A percentile compares a stretch with the other conserved stretches of the same genome.
These are phyloP conservation scores for Diversispora epigaea DNA, from an alignment of 192 early-diverging fungal genomes.

Conservation along the genomic window DNA sequence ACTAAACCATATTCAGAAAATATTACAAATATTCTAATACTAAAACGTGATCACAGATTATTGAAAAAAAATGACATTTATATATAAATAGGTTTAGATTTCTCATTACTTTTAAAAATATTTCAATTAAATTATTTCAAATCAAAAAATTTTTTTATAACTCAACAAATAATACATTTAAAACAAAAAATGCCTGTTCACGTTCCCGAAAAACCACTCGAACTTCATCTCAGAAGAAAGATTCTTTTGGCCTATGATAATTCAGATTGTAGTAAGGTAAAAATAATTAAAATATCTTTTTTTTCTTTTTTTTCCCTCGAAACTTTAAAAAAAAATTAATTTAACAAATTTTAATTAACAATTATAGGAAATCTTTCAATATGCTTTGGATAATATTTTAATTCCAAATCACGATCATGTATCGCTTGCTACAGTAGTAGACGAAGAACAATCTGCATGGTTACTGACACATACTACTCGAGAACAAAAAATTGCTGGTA, in stretches of 20 bases:
- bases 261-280: slow-evolving; percentile 23
- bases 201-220: slow-evolving; percentile 15
- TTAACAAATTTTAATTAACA: not conserved
- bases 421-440: slow-evolving; percentile 2
- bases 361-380: slow-evolving; percentile 3
- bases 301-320: too few relatives aligned
- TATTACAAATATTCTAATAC: too few relatives aligned
- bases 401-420: slow-evolving; percentile 15
- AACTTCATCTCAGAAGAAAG: slow-evolving; percentile 16
- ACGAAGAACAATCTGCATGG: slow-evolving; percentile 23
- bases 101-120: too few relatives aligned
- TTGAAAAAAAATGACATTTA: too few relatives aligned
- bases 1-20: too few relatives aligned
- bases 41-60: too few relatives aligned
- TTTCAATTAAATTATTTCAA: too few relatives aligned
- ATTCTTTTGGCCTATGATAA: slow-evolving; percentile 21
- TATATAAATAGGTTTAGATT: too few relatives aligned
- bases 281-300: too few relatives aligned
- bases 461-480: slow-evolving; percentile 8
- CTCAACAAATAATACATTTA: too few relatives aligned
- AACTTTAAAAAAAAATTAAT: not conserved
- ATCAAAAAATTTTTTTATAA: too few relatives aligned
- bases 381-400: slow-evolving; percentile 20
- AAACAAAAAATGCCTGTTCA: not conserved
- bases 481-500: slow-evolving; percentile 23